phyloP scores from a whole-genome alignment of 306 rosid species.

The Coriaria nepalensis region DNA sequence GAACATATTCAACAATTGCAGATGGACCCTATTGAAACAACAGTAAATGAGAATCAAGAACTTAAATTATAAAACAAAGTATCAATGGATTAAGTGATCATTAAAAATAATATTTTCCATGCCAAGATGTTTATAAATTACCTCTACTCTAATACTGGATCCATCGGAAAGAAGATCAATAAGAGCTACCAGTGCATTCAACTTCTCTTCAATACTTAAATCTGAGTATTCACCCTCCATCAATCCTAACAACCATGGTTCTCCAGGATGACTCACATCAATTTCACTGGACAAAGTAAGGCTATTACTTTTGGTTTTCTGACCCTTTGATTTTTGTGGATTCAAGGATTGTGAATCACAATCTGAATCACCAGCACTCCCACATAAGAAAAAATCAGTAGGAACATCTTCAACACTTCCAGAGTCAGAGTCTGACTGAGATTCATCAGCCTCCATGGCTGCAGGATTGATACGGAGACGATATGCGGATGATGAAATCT shows the following conservation, averaged over 20 bases:
- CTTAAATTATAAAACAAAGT: neutral
- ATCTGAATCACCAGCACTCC: conserved; percentile 53
- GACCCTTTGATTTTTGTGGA: conserved; percentile 16
- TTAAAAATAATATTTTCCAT: neutral
- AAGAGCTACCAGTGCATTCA: conserved; percentile 68
- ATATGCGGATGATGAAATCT: conserved; percentile 79
- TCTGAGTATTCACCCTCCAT: conserved; percentile 89
- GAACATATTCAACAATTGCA: conserved; percentile 33
- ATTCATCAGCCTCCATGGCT: conserved; percentile 44
- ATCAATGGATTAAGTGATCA: neutral
- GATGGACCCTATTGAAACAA: conserved; percentile 33
- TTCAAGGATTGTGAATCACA: conserved; percentile 31
- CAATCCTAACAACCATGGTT: conserved; percentile 81
- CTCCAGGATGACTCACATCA: conserved; percentile 89
- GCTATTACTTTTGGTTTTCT: conserved; percentile 25
- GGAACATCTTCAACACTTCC: conserved; percentile 68
- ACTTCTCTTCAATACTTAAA: conserved; percentile 77
- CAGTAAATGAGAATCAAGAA: neutral
- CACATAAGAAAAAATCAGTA: conserved; percentile 28
- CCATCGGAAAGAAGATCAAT: conserved; percentile 79
- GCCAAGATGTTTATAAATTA: conserved; percentile 18
- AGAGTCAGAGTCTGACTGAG: conserved; percentile 65
- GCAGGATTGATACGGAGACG: conserved; percentile 59
- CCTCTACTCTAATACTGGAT: conserved; percentile 67
- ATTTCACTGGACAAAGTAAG: conserved; percentile 49